Evolutionary conservation across 2,329 filamentous ascomycete genomes (phyloP).

Genomic region (Trichophyton equinum): DNA sequence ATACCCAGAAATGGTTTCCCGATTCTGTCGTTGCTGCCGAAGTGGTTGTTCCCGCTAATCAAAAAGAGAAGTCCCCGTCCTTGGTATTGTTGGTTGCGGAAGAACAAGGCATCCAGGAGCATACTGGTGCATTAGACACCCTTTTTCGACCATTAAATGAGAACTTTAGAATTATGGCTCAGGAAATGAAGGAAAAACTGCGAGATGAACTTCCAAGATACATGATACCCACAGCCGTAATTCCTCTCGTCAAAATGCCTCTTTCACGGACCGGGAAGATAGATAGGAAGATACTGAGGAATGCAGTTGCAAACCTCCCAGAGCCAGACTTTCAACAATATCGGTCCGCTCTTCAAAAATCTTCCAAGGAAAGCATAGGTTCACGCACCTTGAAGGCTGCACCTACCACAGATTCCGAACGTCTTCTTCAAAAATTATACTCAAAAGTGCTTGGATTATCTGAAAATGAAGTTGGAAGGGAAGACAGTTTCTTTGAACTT

Average conservation of each 20-base stretch:
- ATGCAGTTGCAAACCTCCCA: slow-evolving; percentile 15
- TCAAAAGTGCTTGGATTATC: neutral
- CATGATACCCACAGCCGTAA: slow-evolving; percentile 19
- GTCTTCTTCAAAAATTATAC: neutral
- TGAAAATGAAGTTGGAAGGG: neutral
- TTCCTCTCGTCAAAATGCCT: slow-evolving; percentile 17
- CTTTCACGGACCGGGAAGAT: slow-evolving; percentile 9
- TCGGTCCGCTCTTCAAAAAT: neutral
- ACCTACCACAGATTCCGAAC: neutral
- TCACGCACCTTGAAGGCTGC: neutral
- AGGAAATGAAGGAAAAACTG: neutral
- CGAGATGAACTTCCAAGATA: slow-evolving; percentile 4
- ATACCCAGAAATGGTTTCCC: slow-evolving; percentile 1
- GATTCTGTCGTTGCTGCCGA: slow-evolving; percentile 3
- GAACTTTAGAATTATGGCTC: neutral
- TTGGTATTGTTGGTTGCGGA: slow-evolving; percentile 11
- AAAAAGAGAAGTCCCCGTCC: neutral
- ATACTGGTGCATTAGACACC: neutral
- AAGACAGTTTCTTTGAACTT: slow-evolving; percentile 5
- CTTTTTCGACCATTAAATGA: neutral
- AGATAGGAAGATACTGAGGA: slow-evolving; percentile 17
- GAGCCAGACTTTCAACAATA: neutral
- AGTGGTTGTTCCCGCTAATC: slow-evolving; percentile 1
- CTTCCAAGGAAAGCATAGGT: neutral
- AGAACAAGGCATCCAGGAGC: neutral